Evolutionary conservation across 345 rosid species (phyloP), one percentile per base, ranked within the genome.

Genomic region (Populus tremula): DNA sequence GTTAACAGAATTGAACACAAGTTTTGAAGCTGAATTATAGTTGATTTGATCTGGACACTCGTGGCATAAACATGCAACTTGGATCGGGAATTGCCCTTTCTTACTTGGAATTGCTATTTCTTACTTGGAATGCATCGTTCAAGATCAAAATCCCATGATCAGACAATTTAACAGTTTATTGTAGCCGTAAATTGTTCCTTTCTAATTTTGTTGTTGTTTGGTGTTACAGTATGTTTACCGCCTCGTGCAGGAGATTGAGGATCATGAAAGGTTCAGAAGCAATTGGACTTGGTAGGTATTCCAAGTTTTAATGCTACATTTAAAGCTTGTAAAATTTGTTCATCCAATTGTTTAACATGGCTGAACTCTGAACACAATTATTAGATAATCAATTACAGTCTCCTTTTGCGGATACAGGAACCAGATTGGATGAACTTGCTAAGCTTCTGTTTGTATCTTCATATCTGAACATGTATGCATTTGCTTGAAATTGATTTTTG

Each of bases 181-280:
- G 8, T 18, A 29, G 27, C 71, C 1, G n/a, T n/a, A 29, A 41
- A 77, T 35, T n/a, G 1, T 33, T 71, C 64, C n/a, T 25, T 71
- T 69, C 74, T 63, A 25, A 72, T 71, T n/a, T 53, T 23, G 31
- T 25, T 36, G 6, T 66, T 73, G 36, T 67, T 9, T 41, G 27
- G 4, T 12, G 33, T 72, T 29, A 38, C 78, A 82, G 84, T 69
- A 82, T 82, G 84, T 82, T 82, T 63, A 82, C 76, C 2, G 81
- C 74, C 20, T 61, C 79, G 0, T 82, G 84, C 77, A 77, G 67
- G 67, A 82, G 78, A 70, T 17, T 82, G 63, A 73, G 84, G 50
- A 82, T 82, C 72, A 82, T 82, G 84, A 82, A 82, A 74, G 81
- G 84, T 41, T 82, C 84, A 41, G 84, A 82, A 47, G 84, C 84